These are phyloP conservation scores for Trebouxia gelatinosa DNA, from an alignment of 163 green algal genomes.

Conservation along the genomic window DNA sequence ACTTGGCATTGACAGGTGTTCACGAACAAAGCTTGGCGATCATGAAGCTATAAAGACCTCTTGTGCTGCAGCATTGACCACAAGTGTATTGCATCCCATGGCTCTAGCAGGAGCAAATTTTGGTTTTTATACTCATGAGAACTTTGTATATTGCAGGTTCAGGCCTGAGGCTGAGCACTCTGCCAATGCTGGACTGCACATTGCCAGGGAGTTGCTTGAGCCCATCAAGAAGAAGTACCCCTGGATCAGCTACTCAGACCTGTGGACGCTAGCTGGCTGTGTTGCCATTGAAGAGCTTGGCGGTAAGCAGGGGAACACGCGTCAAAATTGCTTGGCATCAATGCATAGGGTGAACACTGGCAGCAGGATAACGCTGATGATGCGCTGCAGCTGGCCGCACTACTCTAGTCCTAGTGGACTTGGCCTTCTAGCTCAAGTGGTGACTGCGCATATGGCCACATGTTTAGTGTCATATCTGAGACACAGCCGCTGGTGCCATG, in stretches of 20 bases:
- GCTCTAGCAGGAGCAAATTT: not conserved
- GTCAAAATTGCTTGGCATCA: no score
- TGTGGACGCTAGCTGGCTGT: constrained; percentile 82
- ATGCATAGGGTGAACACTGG: no score
- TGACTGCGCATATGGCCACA: no score
- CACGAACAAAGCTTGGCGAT: not conserved
- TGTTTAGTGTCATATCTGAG: no score
- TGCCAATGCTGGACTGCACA: constrained; percentile 77
- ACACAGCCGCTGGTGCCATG: no score
- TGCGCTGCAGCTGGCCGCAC: no score
- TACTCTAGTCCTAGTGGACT: no score
- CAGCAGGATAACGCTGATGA: no score
- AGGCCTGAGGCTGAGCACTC: constrained; percentile 67
- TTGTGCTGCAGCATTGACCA: not conserved
- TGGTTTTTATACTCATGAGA: not conserved
- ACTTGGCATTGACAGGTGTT: not conserved
- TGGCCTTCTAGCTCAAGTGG: no score
- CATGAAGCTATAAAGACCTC: not conserved
- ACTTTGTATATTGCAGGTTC: constrained; percentile 56
- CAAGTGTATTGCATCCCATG: not conserved
- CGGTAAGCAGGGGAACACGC: constrained; percentile 60
- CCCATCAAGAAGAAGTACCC: constrained; percentile 71
- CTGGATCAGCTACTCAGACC: constrained; percentile 64
- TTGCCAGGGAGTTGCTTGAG: constrained; percentile 79
- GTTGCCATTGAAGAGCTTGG: constrained; percentile 89